Percentiles rank a stretch among this genome's conserved stretches.
Conservation (phyloP, 108 stramenopile species). For the Heterococcus sp. region DNA sequence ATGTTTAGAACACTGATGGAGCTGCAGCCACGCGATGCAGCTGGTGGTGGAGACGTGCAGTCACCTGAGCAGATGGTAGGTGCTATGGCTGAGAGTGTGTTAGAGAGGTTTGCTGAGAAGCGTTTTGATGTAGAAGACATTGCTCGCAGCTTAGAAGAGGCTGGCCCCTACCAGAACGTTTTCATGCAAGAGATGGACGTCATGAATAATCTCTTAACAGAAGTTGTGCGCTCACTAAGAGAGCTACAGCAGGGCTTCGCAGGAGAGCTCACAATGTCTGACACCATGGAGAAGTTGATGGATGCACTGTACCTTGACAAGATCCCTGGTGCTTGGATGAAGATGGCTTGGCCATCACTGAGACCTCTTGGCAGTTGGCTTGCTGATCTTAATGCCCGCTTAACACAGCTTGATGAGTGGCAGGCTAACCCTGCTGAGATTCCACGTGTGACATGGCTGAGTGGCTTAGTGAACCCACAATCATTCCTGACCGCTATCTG, state of each 20-base stretch:
- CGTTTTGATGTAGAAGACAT: conserved; percentile 77
- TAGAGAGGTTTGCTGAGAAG: conserved; percentile 78
- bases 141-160: conserved; percentile 60
- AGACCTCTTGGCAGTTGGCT: conserved; percentile 68
- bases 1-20: conserved; percentile 63
- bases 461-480: conserved; percentile 77
- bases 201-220: conserved; percentile 72
- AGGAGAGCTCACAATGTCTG: conserved; percentile 84
- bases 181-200: conserved; percentile 86
- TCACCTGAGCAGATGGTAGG: conserved; percentile 62
- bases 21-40: conserved; percentile 43
- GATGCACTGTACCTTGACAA: conserved; percentile 69
- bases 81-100: conserved; percentile 57
- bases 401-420: conserved; percentile 80
- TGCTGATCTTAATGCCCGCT: conserved; percentile 64
- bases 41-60: conserved; percentile 51
- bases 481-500: conserved; percentile 84
- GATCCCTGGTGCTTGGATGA: conserved; percentile 73
- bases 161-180: conserved; percentile 84
- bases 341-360: conserved; percentile 74
- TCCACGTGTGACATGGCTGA: conserved; percentile 80
- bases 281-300: conserved; percentile 77
- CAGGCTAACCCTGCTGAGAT: conserved; percentile 67
- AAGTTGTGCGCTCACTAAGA: conserved; percentile 74
- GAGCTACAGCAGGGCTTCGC: conserved; percentile 79